phyloP scores from a whole-genome alignment of 768 basidiomycete genomes.

The Suillus subaureus region DNA sequence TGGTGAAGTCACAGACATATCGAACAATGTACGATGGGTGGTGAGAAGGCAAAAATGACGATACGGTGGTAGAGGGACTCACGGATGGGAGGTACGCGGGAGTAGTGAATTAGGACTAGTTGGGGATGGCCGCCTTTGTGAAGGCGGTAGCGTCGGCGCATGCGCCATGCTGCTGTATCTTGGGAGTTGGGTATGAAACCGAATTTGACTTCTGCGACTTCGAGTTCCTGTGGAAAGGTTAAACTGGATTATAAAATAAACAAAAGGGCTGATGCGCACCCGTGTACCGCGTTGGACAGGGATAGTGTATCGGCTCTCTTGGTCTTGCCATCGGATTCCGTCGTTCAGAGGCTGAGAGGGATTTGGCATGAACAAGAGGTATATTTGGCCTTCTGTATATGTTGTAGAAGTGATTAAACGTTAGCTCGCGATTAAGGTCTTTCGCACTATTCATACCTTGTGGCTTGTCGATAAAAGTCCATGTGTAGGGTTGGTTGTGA shows the following conservation, averaged over 20 bases:
- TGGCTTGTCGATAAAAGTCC: constrained; percentile 81
- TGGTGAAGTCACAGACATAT: neutral
- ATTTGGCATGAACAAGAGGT: constrained; percentile 65
- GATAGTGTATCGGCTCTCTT: constrained; percentile 60
- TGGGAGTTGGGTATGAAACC: constrained; percentile 73
- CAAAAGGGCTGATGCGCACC: constrained; percentile 42
- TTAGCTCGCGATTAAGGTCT: neutral
- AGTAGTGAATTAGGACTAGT: constrained; percentile 78
- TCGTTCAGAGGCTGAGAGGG: constrained; percentile 69
- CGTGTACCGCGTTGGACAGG: constrained; percentile 52
- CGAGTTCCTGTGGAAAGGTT: constrained; percentile 60
- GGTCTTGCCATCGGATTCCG: constrained; percentile 76
- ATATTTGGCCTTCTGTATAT: constrained; percentile 60
- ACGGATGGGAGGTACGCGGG: constrained; percentile 65
- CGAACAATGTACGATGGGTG: constrained; percentile 4
- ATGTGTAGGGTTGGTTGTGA: constrained; percentile 61
- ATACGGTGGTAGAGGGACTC: constrained; percentile 35
- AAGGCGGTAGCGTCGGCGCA: constrained; percentile 73
- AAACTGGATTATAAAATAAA: neutral
- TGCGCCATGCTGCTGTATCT: constrained; percentile 66
- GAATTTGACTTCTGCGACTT: constrained; percentile 70
- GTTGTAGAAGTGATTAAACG: constrained; percentile 1
- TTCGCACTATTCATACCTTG: constrained; percentile 45
- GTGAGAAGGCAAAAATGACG: constrained; percentile 3
- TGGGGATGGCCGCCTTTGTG: constrained; percentile 72